A percentile compares a stretch with the other conserved stretches of the same genome.
These are phyloP conservation scores for Clitopilus hobsonii DNA, from an alignment of 768 basidiomycete genomes.

Conservation along the genomic window DNA sequence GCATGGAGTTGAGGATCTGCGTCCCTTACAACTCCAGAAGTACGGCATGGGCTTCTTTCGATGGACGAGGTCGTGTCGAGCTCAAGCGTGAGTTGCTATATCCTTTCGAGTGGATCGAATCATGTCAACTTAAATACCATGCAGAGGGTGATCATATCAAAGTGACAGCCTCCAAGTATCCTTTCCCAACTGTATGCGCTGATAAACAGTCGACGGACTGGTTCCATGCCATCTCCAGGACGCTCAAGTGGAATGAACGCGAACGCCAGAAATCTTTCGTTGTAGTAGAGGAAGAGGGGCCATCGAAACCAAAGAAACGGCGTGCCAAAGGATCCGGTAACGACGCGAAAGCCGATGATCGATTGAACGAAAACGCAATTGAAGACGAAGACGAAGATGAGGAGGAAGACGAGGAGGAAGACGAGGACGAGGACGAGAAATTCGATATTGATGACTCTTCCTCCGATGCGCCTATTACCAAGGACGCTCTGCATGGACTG, in stretches of 20 bases:
- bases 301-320: constrained; percentile 33
- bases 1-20: constrained; percentile 96
- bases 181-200: constrained; percentile 97
- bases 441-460: constrained; percentile 95
- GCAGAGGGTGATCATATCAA: constrained; percentile 99
- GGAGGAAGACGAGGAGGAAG: constrained; percentile 53
- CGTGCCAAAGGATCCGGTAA: constrained; percentile 14
- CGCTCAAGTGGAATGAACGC: constrained; percentile 98
- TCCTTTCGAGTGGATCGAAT: constrained; percentile 1
- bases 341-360: constrained; percentile 8
- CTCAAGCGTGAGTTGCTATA: constrained; percentile 77
- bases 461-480: constrained; percentile 35
- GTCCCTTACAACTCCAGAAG: constrained; percentile 99
- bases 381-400: constrained; percentile 47
- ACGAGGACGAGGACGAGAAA: constrained; percentile 67
- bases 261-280: constrained; percentile 99
- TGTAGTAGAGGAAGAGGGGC: constrained; percentile 91
- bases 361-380: constrained; percentile 9
- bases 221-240: constrained; percentile 96
- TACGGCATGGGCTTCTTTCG: constrained; percentile 98
- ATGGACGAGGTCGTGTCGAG: constrained; percentile 94
- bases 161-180: constrained; percentile 93
- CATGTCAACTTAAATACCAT: constrained; percentile 6
- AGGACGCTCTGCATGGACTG: constrained; percentile 5
- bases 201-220: constrained; percentile 98